Base-by-base conservation (phyloP, 2,329 filamentous ascomycete genomes). In the Fusarium agapanthi region DNA sequence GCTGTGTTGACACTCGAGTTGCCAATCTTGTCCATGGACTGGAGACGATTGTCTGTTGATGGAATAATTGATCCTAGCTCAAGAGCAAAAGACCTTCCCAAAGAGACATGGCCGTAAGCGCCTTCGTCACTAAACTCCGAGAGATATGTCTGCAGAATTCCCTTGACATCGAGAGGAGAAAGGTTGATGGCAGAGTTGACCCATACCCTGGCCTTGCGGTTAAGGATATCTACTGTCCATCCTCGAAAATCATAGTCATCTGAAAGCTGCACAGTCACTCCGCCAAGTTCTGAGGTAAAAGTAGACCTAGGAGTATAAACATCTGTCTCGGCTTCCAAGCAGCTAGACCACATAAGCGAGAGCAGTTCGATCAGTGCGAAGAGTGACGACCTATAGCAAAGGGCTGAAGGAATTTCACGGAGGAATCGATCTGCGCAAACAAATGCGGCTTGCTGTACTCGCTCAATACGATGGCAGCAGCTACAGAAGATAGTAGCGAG, bases 61-160 rank as follows among this genome's bases (percentile, higher is more conserved):
- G 97, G 95, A 62, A 99, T 94, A 22, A 92, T 86, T 14, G 94
- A 93, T 7, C 96, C 96, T 86, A 98, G 93, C 78, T 99, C 95
- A 34, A 97, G 84, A 20, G 96, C 96, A 81, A 99, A 97, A 2
- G 96, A 98, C 66, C 97, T 89, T 16, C 96, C 97, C 22, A 99
- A 87, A 2, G 95, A 95, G 69, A 98, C 91, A 80, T 98, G 95
- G 1, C 95, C 96, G 78, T 97, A 97, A 3, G 91, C 91, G 55
- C 93, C 93, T 73, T 97, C 94, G 74, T 98, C 95, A 69, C 97
- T 93, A 75, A 95, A 97, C 75, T 97, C 95, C 2, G 97, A 98
- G 22, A 99, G 87, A 79, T 99, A 98, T 0, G 96, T 98, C 83
- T 97, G 96, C 47, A 99, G 86, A 26, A 99, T 86, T 1, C 97